A percentile compares a stretch with the other conserved stretches of the same genome.
These are phyloP conservation scores for Colletotrichum euphorbiae DNA, from an alignment of 2,329 filamentous ascomycete genomes.

Conservation along the genomic window DNA sequence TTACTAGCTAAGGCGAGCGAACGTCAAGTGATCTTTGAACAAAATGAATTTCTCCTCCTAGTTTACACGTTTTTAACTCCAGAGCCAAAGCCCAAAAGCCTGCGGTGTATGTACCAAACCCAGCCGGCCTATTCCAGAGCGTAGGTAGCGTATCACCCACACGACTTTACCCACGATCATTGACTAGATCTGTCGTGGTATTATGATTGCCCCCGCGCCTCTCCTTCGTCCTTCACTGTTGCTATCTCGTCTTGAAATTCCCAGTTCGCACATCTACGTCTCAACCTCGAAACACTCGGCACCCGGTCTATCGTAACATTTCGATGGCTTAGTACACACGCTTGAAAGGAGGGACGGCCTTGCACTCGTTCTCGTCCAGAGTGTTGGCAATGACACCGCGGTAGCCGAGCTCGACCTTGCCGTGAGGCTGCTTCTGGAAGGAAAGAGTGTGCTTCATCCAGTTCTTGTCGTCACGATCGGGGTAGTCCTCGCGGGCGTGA, in stretches of 20 bases:
- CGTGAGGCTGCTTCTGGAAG: conserved; percentile 94
- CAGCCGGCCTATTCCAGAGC: conserved; percentile 22
- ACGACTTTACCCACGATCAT: conserved; percentile 34
- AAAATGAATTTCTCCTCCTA: conserved; percentile 39
- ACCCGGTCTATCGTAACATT: conserved; percentile 38
- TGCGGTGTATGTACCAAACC: conserved; percentile 31
- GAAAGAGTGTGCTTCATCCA: conserved; percentile 99
- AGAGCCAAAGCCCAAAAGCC: conserved; percentile 38
- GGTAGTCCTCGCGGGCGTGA: conserved; percentile 96
- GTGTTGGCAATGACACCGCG: conserved; percentile 84
- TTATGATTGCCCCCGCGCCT: conserved; percentile 21
- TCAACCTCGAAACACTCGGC: conserved; percentile 23
- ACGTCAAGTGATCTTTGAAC: conserved; percentile 27
- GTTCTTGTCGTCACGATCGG: conserved; percentile 92
- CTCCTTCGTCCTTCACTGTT: conserved; percentile 2
- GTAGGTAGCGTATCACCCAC: conserved; percentile 16
- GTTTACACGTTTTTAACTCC: conserved; percentile 40
- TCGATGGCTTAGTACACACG: conserved; percentile 76
- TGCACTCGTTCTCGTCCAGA: conserved; percentile 95
- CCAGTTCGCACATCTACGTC: conserved; percentile 2
- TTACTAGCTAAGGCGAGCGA: too few relatives aligned
- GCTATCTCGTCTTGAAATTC: background rate
- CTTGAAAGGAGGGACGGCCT: conserved; percentile 96
- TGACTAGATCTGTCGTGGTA: conserved; percentile 32
- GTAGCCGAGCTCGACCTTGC: conserved; percentile 87